These are phyloP conservation scores for Chlorella vulgaris DNA, from an alignment of 139 green algal species.

Conservation along the genomic window DNA sequence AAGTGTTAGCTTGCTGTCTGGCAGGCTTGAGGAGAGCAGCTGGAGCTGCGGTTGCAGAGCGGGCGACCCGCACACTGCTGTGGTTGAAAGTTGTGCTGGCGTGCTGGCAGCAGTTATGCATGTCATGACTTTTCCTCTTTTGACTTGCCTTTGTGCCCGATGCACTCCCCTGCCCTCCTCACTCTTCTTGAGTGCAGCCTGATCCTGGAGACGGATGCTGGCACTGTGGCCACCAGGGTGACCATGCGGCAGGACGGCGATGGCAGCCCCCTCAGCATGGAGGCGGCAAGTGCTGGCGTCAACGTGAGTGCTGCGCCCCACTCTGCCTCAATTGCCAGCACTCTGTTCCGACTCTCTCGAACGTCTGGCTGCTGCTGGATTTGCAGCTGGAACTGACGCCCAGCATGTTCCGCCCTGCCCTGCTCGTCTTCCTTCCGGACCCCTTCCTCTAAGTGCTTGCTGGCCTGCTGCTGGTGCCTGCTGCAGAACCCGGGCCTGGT, in stretches of 20 bases:
- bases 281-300: constrained; percentile 36
- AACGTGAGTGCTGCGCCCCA: neutral
- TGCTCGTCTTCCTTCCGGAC: neutral
- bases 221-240: constrained; percentile 88
- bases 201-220: constrained; percentile 95
- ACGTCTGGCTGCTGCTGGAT: neutral
- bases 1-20: too few species aligned
- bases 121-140: too few species aligned
- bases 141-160: too few species aligned
- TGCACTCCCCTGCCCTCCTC: too few species aligned
- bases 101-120: neutral
- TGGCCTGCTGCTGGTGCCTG: neutral
- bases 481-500: constrained; percentile 54
- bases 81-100: neutral
- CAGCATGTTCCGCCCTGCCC: too few species aligned
- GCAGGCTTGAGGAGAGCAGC: too few species aligned
- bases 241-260: constrained; percentile 91
- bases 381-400: too few species aligned
- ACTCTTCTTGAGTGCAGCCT: constrained; percentile 66
- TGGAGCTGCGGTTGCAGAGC: neutral
- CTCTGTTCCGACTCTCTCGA: neutral
- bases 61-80: neutral
- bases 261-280: constrained; percentile 82
- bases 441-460: neutral
- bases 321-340: neutral